A percentile compares a stretch with the other conserved stretches of the same genome.
Conservation (phyloP, 345 rosid species). For the Crucihimalaya himalaica region DNA sequence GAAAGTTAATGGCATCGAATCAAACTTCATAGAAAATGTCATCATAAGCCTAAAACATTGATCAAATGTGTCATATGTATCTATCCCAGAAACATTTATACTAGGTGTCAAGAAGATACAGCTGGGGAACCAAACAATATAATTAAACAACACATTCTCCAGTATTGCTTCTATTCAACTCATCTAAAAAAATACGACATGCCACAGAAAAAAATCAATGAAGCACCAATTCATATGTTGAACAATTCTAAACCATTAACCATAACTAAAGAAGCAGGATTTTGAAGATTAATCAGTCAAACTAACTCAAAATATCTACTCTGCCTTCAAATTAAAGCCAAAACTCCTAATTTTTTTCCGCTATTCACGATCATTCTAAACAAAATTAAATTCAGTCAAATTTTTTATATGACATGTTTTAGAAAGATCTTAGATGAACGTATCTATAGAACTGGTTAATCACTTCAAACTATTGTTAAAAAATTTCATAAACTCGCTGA, state of each 20-base stretch:
- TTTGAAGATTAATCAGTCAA: not conserved
- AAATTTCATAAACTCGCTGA: too few species aligned
- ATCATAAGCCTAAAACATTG: not conserved
- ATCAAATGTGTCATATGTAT: not conserved
- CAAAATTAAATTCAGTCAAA: too few species aligned
- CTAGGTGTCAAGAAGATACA: not conserved
- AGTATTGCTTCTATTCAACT: too few species aligned
- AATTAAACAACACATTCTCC: too few species aligned
- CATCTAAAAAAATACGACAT: too few species aligned
- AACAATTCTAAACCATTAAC: not conserved
- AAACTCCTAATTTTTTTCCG: too few species aligned
- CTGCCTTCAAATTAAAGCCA: not conserved
- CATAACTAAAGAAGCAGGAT: not conserved
- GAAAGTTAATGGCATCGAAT: not conserved
- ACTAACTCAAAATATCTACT: conserved; percentile 1
- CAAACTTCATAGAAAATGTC: not conserved
- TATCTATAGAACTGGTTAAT: too few species aligned
- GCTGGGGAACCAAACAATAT: not conserved
- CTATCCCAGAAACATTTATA: not conserved
- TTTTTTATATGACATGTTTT: too few species aligned
- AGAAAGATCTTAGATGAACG: too few species aligned
- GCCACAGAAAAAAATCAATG: not conserved
- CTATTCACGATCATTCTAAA: too few species aligned
- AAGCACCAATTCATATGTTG: not conserved
- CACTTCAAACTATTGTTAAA: too few species aligned